Evolutionary conservation across 345 rosid genomes (phyloP).

Genomic region (Mangifera indica): DNA sequence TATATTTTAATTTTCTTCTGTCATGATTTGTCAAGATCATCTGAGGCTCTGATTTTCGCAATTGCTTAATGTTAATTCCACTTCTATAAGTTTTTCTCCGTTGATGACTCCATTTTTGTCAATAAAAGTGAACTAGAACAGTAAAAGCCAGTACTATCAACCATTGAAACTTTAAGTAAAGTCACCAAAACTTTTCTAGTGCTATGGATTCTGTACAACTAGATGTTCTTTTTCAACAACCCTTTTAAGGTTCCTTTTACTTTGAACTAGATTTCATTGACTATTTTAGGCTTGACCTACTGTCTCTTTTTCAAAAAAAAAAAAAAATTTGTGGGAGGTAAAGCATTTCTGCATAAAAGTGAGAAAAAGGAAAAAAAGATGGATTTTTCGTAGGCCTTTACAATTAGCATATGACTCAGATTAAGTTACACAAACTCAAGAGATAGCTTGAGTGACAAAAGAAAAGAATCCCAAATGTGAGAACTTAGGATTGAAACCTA

Average conservation of each 20-base stretch:
- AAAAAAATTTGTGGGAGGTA: slow-evolving; percentile 7
- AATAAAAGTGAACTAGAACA: background rate
- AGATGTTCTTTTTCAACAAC: background rate
- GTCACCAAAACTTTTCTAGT: slow-evolving; percentile 15
- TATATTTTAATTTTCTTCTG: background rate
- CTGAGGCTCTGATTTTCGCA: background rate
- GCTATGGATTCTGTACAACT: slow-evolving; percentile 14
- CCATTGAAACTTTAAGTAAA: slow-evolving; percentile 22
- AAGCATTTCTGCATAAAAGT: slow-evolving; percentile 13
- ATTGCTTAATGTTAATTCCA: slow-evolving; percentile 8
- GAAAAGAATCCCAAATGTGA: too few relatives aligned
- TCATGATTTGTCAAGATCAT: background rate
- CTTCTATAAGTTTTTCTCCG: background rate
- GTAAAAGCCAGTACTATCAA: background rate
- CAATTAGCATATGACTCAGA: background rate
- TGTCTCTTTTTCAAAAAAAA: slow-evolving; percentile 10
- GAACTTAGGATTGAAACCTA: too few relatives aligned
- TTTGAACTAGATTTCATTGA: slow-evolving; percentile 15
- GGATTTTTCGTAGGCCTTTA: too few relatives aligned
- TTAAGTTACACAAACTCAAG: background rate
- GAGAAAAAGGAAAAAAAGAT: too few relatives aligned
- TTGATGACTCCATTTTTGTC: background rate
- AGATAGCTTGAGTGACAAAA: too few relatives aligned
- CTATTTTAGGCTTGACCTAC: slow-evolving; percentile 14
- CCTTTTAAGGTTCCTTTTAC: background rate